Evolutionary conservation across 768 basidiomycete species (phyloP).

Genomic region (Tylopilus subfusipes): DNA sequence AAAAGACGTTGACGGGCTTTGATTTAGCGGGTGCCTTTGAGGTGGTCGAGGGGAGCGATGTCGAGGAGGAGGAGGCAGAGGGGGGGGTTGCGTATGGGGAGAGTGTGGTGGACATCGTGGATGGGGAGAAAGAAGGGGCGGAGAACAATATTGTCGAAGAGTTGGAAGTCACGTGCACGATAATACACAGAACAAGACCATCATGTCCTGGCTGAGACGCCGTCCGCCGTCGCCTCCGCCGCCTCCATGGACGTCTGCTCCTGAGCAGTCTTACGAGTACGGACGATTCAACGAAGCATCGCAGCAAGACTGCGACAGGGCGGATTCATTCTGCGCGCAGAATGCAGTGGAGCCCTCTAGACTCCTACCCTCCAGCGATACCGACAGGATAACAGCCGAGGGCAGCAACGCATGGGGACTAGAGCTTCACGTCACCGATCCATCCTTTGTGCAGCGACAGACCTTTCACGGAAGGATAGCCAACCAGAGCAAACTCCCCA

Average conservation of each 20-base stretch:
- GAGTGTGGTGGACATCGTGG: conserved; percentile 10
- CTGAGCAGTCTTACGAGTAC: conserved; percentile 44
- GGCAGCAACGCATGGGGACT: conserved; percentile 56
- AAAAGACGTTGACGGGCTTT: conserved; percentile 59
- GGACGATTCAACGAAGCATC: conserved; percentile 57
- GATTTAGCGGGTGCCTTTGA: conserved; percentile 27
- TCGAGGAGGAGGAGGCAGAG: conserved; percentile 15
- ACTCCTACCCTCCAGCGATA: conserved; percentile 47
- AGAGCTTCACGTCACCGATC: conserved; percentile 33
- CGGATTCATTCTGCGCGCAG: conserved; percentile 46
- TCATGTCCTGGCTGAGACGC: no score
- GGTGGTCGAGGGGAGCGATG: conserved; percentile 7
- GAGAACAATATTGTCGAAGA: no score
- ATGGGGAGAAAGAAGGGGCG: not conserved
- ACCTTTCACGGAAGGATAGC: conserved; percentile 44
- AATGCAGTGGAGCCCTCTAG: conserved; percentile 40
- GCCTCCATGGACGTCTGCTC: conserved; percentile 59
- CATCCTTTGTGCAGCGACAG: not conserved
- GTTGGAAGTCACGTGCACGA: not conserved
- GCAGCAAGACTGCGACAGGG: conserved; percentile 50
- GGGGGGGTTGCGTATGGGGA: conserved; percentile 11
- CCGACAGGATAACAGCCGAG: conserved; percentile 47
- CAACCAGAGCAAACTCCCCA: conserved; percentile 31
- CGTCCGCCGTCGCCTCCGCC: conserved; percentile 23
- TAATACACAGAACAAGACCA: not conserved